Base-by-base conservation (phyloP, 75 land plant genomes). In the Sequoiadendron giganteum region DNA sequence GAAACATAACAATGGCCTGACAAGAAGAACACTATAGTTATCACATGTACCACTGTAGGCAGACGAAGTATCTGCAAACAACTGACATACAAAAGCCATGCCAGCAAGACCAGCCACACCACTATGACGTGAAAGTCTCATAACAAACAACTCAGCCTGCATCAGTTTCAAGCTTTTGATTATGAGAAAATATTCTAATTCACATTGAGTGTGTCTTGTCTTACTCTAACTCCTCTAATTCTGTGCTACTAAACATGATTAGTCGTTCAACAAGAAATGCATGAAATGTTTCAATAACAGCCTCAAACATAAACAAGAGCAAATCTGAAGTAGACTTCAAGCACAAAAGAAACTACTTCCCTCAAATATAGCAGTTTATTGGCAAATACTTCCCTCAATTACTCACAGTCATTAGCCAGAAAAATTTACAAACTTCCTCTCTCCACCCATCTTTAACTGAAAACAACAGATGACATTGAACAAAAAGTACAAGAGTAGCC, bases 91-190 rank as follows among this genome's bases (percentile, higher is more conserved):
- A 91, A 95, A 97, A 38, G 99, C 92, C 97, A 97, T 97, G 83
- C 99, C 97, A 88, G 99, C 99, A 87, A 97, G 95, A 79, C 99
- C 99, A 87, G 93, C 90, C 14, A 95, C 92, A 30, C 97, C 97
- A 95, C 99, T 97, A 61, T 90, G 88, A 39, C 99, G 95, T 47
- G 99, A 95, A 85, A 94, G 87, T 87, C 99, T 92, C 79, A 97
- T 87, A 85, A 97, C 88, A 87, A 97, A 96, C 78, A 97, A 86
- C 90, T 97, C 99, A 88, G 96, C 95, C 99, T 97, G 93, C 90
- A 95, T 34, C 61, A 78, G 55, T 38, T 47, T 43, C 15, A 70
- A 73, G 75, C 1, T 3, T 70, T 28, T 7, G 38, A 65, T 58
- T 61, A 45, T 85, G 82, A 65, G 45, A 70, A 68, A 85, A 85